Evolutionary conservation across 805 yeast genomes (phyloP), one percentile per base, ranked within the genome.

Genomic region (Lipomyces chichibuensis): DNA sequence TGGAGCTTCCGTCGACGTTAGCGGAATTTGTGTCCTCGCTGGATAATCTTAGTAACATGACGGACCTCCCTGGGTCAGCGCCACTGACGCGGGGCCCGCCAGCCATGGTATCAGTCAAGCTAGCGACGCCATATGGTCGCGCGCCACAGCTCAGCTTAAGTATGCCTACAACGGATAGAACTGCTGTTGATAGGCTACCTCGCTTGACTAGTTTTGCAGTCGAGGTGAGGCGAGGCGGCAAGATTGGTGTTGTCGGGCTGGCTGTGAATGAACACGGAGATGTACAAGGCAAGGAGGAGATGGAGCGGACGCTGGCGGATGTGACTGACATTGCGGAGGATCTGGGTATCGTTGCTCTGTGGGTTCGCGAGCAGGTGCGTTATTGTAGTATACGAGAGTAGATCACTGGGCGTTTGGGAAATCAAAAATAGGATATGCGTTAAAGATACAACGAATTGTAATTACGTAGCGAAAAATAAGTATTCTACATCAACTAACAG

Each of bases 271-370:
- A 66, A 46, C 27, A 54, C 1, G 14, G 35, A 14, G 52, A 64
- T 23, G 57, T 51, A 27, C 25, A 20, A 13, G 61, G 63, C 13
- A 57, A 53, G 29, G 32, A 43, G n/a, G 49, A 57, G n/a, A 35
- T 62, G 3, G 58, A 57, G 56, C 35, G 39, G 49, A 23, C 54
- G n/a, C 17, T 65, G 35, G 63, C 20, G 20, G 53, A 62, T 33
- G 68, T 62, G 27, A 20, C 62, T 13, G 23, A 51, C 33, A 55
- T 65, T 11, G 51, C 70, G 5, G 70, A 67, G 43, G 70, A 67
- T 32, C 32, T 67, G 32, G 70, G 69, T 9, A 64, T 67, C 25
- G 59, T 37, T 2, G 54, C 61, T 14, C 63, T 58, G n/a, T 67
- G 69, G 69, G 46, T 65, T 11, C 29, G 63, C 8, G 65, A 62